A percentile compares a stretch with the other conserved stretches of the same genome.
phyloP scores from a whole-genome alignment of 2,329 filamentous ascomycete genomes.

The Leptoxyphium fumago region DNA sequence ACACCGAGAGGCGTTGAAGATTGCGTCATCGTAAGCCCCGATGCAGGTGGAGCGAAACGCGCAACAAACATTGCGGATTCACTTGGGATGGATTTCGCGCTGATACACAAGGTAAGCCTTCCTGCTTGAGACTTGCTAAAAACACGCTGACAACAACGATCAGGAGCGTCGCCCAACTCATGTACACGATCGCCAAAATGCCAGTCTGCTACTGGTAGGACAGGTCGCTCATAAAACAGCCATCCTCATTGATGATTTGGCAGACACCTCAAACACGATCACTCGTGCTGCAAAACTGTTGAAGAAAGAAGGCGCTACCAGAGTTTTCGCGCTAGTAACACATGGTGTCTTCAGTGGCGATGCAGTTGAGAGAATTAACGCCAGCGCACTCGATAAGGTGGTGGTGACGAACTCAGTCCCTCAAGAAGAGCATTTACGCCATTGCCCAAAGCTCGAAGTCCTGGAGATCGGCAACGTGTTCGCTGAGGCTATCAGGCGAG shows the following conservation, averaged over 20 bases:
- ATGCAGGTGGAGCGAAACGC: constrained; percentile 91
- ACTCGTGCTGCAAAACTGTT: constrained; percentile 91
- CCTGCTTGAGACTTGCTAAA: neutral
- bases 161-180: constrained; percentile 80
- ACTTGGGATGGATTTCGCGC: constrained; percentile 84
- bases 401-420: constrained; percentile 92
- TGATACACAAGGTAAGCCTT: constrained; percentile 80
- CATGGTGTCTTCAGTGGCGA: constrained; percentile 93
- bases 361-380: constrained; percentile 86
- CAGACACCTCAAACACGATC: constrained; percentile 93
- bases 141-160: constrained; percentile 5
- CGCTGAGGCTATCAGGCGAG: constrained; percentile 83
- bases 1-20: constrained; percentile 44
- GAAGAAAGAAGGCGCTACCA: constrained; percentile 80
- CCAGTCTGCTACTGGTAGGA: constrained; percentile 88
- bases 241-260: constrained; percentile 87
- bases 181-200: constrained; percentile 66
- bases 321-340: constrained; percentile 82
- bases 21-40: constrained; percentile 77
- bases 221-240: constrained; percentile 67
- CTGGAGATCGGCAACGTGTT: constrained; percentile 81
- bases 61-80: constrained; percentile 90
- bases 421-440: constrained; percentile 61
- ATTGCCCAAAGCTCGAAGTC: constrained; percentile 80
- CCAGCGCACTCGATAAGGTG: constrained; percentile 81